Base-by-base conservation (phyloP, 805 yeast species). In the Candida nanaspora region DNA sequence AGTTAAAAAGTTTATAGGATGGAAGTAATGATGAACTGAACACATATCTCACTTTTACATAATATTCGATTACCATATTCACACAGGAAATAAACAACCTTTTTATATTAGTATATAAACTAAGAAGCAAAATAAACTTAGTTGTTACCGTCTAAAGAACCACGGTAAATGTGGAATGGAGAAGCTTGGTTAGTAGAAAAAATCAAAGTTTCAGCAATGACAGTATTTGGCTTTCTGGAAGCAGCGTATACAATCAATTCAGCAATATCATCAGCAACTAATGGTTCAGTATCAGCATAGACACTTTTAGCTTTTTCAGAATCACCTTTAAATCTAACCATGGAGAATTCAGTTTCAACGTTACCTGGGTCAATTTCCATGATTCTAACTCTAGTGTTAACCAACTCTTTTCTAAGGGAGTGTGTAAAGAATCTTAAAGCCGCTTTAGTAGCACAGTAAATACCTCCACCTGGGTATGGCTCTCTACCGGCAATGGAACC, bases 161-260 rank as follows among this genome's bases (percentile, higher is more conserved):
- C 63, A 42, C 61, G 52, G 67, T 80, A 68, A 28, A 82, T 61
- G 55, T 82, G 86, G 50, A 69, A 64, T 7, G 94, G 79, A 44
- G 85, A 73, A 4, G 94, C 96, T 68, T 89, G 97, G 66, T 84
- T 81, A 35, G 80, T 74, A 15, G 96, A 86, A 66, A 88, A 86
- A 11, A 91, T 80, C 57, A 89, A 69, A 15, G 86, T 70, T 57
- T 88, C 95, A 19, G 91, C 89, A 54, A 83, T 64, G 15, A 83
- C 91, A 1, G 85, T 77, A 57, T 83, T 83, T 48, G 72, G 74
- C 45, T 78, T 75, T 62, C 93, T 76, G 7, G 88, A 68, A 35
- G 78, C 66, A 14, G 77, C 77, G 57, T 82, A 83, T 8, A 76
- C 78, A 52, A 84, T 80, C 41, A 80, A 55, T 53, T 83, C 93